Evolutionary conservation across 2,329 filamentous ascomycete species (phyloP).

Genomic region (Mariannaea sp.): DNA sequence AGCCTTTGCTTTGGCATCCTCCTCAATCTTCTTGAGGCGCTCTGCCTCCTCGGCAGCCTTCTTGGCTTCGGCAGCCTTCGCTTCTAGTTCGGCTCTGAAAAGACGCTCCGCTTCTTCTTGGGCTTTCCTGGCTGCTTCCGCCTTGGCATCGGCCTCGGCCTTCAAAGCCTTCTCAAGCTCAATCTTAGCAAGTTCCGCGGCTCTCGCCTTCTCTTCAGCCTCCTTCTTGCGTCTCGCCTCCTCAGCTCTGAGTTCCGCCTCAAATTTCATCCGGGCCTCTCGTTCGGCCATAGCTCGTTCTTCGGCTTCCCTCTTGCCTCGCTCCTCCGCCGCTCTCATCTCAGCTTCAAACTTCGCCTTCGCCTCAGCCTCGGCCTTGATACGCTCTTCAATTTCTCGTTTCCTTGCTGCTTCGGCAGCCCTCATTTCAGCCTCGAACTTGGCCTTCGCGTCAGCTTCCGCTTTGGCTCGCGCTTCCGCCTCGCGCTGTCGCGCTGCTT

Average conservation of each 20-base stretch:
- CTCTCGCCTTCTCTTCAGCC: too few relatives aligned
- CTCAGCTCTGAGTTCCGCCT: too few relatives aligned
- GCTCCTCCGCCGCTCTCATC: conserved; percentile 50
- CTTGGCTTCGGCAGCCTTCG: conserved; percentile 48
- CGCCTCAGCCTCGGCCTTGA: conserved; percentile 46
- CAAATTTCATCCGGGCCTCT: too few relatives aligned
- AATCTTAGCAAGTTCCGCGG: too few relatives aligned
- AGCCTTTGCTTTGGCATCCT: conserved; percentile 47
- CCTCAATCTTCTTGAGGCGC: conserved; percentile 50
- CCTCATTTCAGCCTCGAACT: conserved; percentile 52
- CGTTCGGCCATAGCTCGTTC: conserved; percentile 51
- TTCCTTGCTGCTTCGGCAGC: conserved; percentile 52
- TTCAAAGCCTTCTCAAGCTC: conserved; percentile 50
- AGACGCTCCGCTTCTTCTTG: conserved; percentile 51
- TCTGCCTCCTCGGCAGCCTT: conserved; percentile 45
- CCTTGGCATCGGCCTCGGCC: conserved; percentile 49
- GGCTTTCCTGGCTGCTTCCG: conserved; percentile 46
- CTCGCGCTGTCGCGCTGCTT: conserved; percentile 51
- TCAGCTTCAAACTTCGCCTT: conserved; percentile 48
- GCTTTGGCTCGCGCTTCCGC: conserved; percentile 53
- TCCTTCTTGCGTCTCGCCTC: too few relatives aligned
- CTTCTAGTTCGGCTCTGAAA: conserved; percentile 46
- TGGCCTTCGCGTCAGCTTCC: conserved; percentile 52
- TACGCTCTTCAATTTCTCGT: conserved; percentile 54
- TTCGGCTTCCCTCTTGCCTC: conserved; percentile 47